phyloP scores from a whole-genome alignment of 495 filamentous ascomycete species.

The Zalerion maritima region DNA sequence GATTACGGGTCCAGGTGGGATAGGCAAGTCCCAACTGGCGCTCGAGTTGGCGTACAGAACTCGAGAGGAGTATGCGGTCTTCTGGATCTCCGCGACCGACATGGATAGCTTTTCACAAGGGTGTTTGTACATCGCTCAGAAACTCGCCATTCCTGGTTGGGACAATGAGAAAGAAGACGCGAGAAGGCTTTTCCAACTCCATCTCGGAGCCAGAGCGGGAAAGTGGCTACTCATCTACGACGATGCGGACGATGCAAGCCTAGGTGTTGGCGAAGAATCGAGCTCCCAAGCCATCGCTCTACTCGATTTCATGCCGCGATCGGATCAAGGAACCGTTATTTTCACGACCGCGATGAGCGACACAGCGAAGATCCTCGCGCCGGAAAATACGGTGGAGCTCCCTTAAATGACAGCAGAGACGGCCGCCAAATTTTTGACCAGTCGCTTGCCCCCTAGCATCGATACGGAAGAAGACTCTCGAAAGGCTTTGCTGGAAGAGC shows the following conservation, averaged over 20 bases:
- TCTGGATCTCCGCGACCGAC: constrained; percentile 26
- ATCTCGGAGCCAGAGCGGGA: constrained; percentile 5
- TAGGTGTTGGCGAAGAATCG: not conserved
- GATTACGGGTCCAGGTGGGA: constrained; percentile 21
- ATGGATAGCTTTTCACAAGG: constrained; percentile 22
- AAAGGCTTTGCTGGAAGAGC: constrained; percentile 1
- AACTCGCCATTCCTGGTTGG: constrained; percentile 8
- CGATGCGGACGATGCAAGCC: constrained; percentile 7
- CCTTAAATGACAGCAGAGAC: constrained; percentile 1
- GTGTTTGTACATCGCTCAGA: constrained; percentile 17
- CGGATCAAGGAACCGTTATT: constrained; percentile 20
- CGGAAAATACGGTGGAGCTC: constrained; percentile 1
- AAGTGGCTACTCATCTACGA: constrained; percentile 9
- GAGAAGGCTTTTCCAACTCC: too few relatives aligned
- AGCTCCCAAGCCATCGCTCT: too few relatives aligned
- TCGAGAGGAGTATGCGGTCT: constrained; percentile 18
- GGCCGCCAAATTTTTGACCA: not conserved
- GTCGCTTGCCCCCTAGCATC: not conserved
- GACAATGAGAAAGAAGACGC: too few relatives aligned
- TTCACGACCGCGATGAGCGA: constrained; percentile 36
- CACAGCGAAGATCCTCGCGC: constrained; percentile 8
- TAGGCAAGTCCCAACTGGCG: constrained; percentile 27
- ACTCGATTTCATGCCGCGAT: constrained; percentile 1
- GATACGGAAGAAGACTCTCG: not conserved
- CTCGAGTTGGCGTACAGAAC: constrained; percentile 23